Evolutionary conservation across 108 stramenopile species (phyloP), one percentile per base, ranked within the genome.

Genomic region (Schizochytrium sp.): DNA sequence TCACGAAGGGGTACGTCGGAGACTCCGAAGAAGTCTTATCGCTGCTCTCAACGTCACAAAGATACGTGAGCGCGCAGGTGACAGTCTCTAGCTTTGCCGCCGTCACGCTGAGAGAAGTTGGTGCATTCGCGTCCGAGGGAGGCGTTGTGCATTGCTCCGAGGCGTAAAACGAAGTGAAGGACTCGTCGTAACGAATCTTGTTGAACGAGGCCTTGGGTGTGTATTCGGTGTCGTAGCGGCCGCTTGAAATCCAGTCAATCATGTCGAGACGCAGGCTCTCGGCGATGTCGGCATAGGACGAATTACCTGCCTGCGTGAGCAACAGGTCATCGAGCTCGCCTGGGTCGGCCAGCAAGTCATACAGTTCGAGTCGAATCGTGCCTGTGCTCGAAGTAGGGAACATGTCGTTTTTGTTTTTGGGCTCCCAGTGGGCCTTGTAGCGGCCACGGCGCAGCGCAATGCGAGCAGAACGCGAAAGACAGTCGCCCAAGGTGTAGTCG

Each of bases 371-470:
- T 43, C 76, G 76, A 53, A 47, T 53, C 8, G 76, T 83, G 3
- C 76, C 51, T 16, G 76, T 53, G 76, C 48, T 83, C 48, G 6
- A 6, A 16, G 45, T 83, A 14, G 76, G 76, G 23, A 83, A 83
- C 51, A 83, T 83, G n/a, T 83, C 76, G 51, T 83, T 83, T 45
- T 83, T 83, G 51, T 83, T 83, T 45, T 47, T 53, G n/a, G 76
- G 76, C 51, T 83, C 76, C 48, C 45, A 53, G 28, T 53, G 76
- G 18, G 51, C 48, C 51, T 83, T 83, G 76, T 83, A 83, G 48
- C 76, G 45, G 51, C 76, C 76, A 6, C 45, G 51, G 76, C 76
- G 76, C n/a, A 83, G 45, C 51, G 76, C 76, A 34, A 53, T 53
- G n/a, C 76, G 45, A 8, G 76, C 48, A 6, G 76, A 83, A 6